phyloP scores from a whole-genome alignment of 352 stramenopile genomes.

The Phytophthora chlamydospora region DNA sequence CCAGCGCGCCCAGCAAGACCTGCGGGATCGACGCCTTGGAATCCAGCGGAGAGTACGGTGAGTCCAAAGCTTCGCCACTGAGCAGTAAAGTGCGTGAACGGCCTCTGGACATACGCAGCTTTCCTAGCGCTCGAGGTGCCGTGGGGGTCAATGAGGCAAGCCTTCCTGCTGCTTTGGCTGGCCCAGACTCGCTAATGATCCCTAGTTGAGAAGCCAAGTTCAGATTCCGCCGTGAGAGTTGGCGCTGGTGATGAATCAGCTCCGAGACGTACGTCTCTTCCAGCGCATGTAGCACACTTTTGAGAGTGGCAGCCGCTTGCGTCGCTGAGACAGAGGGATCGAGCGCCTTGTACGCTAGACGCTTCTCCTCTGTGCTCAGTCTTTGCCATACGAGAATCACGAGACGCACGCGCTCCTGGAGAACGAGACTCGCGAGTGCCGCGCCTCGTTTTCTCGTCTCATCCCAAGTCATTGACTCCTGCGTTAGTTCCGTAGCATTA shows the following conservation, averaged over 20 bases:
- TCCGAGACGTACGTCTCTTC: slow-evolving; percentile 71
- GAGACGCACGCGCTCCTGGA: slow-evolving; percentile 69
- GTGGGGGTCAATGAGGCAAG: slow-evolving; percentile 12
- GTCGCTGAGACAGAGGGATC: slow-evolving; percentile 20
- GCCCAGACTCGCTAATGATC: slow-evolving; percentile 18
- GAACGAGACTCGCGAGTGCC: slow-evolving; percentile 49
- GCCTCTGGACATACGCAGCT: slow-evolving; percentile 11
- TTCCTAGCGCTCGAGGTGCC: slow-evolving; percentile 27
- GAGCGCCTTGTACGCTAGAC: slow-evolving; percentile 42
- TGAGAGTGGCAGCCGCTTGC: slow-evolving; percentile 33
- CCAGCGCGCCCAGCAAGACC: slow-evolving; percentile 49
- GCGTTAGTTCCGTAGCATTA: background rate
- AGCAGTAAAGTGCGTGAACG: slow-evolving; percentile 27
- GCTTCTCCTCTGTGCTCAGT: slow-evolving; percentile 60
- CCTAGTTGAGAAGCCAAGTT: slow-evolving; percentile 27
- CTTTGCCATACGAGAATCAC: slow-evolving; percentile 56
- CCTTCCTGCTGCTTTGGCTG: slow-evolving; percentile 4
- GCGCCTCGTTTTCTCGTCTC: slow-evolving; percentile 46
- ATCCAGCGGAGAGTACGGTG: background rate
- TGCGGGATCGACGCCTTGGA: slow-evolving; percentile 48
- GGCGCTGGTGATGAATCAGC: slow-evolving; percentile 56
- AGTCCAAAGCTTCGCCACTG: slow-evolving; percentile 13
- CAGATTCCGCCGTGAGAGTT: slow-evolving; percentile 33
- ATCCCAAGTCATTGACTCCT: slow-evolving; percentile 27
- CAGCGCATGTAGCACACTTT: slow-evolving; percentile 52